Evolutionary conservation across 2,329 filamentous ascomycete genomes (phyloP).

Genomic region (Colletotrichum filicis): DNA sequence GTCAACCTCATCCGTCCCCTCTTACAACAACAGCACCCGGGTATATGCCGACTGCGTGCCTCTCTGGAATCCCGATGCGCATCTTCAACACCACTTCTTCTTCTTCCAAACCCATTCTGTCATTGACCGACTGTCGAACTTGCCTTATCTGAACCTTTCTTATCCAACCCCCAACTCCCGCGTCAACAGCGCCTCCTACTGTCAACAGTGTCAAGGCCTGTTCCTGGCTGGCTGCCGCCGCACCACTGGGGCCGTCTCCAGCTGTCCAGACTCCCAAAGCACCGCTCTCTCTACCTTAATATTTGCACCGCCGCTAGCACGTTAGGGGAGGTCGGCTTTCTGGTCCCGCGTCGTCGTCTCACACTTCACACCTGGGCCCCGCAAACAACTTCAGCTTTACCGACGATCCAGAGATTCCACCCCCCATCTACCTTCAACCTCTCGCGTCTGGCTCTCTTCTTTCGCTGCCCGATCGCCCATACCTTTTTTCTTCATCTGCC

Average conservation of each 20-base stretch:
- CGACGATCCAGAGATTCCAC: constrained; percentile 32
- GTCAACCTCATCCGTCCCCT: constrained; percentile 10
- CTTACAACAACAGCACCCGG: background rate
- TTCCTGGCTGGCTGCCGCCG: constrained; percentile 30
- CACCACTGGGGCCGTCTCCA: constrained; percentile 32
- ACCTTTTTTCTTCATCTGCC: constrained; percentile 4
- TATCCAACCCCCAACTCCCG: background rate
- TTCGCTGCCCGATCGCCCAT: constrained; percentile 24
- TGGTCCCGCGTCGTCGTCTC: constrained; percentile 36
- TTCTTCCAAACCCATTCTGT: constrained; percentile 17
- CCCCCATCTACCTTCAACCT: constrained; percentile 21
- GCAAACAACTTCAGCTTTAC: constrained; percentile 37
- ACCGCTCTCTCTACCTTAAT: constrained; percentile 19
- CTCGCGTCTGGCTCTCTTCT: constrained; percentile 23
- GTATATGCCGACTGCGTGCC: background rate
- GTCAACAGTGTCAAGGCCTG: constrained; percentile 21
- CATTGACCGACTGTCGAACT: constrained; percentile 1
- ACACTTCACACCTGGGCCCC: constrained; percentile 37
- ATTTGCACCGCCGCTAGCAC: constrained; percentile 35
- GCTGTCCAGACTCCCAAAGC: constrained; percentile 11
- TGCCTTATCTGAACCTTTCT: constrained; percentile 5
- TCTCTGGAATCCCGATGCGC: constrained; percentile 12
- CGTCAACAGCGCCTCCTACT: constrained; percentile 10
- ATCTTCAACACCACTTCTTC: constrained; percentile 1
- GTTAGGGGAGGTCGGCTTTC: constrained; percentile 33